A percentile compares a stretch with the other conserved stretches of the same genome.
Evolutionary conservation across 2,329 filamentous ascomycete genomes (phyloP).

Genomic region (Tolypocladium ovalisporum): DNA sequence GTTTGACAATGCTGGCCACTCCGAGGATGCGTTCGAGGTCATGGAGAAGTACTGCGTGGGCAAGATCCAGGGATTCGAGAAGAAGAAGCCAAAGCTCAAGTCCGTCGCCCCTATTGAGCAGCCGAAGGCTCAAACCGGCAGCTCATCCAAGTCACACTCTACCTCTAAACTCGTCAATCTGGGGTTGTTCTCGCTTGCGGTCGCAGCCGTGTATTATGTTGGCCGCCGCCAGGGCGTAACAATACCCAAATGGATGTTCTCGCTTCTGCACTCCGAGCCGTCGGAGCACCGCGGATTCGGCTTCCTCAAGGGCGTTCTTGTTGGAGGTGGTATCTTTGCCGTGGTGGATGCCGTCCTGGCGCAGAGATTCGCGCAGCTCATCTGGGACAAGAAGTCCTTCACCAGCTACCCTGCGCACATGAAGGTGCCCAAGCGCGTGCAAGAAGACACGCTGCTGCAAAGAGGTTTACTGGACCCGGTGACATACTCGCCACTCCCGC

Average conservation of each 20-base stretch:
- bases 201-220: constrained; percentile 11
- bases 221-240: background rate
- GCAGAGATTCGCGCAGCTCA: background rate
- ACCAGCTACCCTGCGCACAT: constrained; percentile 25
- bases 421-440: constrained; percentile 25
- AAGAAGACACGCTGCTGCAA: constrained; percentile 25
- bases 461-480: constrained; percentile 39
- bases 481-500: constrained; percentile 33
- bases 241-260: background rate
- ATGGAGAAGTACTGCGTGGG: constrained; percentile 27
- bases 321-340: constrained; percentile 21
- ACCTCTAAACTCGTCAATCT: constrained; percentile 6
- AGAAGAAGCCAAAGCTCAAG: constrained; percentile 4
- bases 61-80: constrained; percentile 19
- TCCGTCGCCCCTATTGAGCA: background rate
- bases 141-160: background rate
- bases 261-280: constrained; percentile 1
- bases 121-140: background rate
- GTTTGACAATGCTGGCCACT: constrained; percentile 79
- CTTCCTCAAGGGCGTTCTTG: constrained; percentile 25
- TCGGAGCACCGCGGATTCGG: constrained; percentile 13
- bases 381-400: constrained; percentile 11
- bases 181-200: constrained; percentile 9
- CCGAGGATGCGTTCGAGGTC: constrained; percentile 43
- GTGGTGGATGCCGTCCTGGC: constrained; percentile 18